Evolutionary conservation across 2,329 filamentous ascomycete genomes (phyloP).

Genomic region (Cladophialophora exuberans): DNA sequence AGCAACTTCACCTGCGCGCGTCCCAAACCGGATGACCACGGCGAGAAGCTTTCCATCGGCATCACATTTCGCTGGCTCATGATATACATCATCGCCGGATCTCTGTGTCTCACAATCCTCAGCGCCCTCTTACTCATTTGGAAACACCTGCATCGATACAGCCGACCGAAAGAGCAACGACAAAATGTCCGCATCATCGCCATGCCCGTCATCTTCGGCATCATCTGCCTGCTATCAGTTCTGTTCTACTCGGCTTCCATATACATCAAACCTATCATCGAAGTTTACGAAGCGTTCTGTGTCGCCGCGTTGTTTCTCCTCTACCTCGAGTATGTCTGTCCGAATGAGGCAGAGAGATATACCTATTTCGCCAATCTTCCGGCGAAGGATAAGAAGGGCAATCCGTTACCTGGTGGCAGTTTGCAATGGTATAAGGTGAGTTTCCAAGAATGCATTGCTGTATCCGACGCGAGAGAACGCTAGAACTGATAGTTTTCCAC

Average conservation of each 20-base stretch:
- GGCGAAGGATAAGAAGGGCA: constrained; percentile 10
- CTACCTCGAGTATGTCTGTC: constrained; percentile 13
- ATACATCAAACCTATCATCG: constrained; percentile 16
- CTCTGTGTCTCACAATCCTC: constrained; percentile 10
- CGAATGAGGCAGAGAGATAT: constrained; percentile 11
- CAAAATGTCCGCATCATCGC: constrained; percentile 20
- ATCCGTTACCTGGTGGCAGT: constrained; percentile 15
- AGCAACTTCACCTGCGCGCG: neutral
- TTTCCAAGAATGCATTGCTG: neutral
- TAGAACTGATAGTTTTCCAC: neutral
- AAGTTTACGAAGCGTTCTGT: constrained; percentile 21
- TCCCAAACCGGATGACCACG: constrained; percentile 5
- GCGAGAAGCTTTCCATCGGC: constrained; percentile 7
- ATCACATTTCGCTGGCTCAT: neutral
- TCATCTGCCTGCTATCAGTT: constrained; percentile 11
- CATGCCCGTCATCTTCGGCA: constrained; percentile 15
- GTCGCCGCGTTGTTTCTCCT: constrained; percentile 18
- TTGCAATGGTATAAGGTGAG: constrained; percentile 49
- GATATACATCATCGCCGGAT: constrained; percentile 6
- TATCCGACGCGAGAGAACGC: neutral
- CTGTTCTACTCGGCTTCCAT: constrained; percentile 19
- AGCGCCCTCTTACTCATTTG: constrained; percentile 14
- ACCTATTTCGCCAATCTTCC: constrained; percentile 9
- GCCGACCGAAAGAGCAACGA: constrained; percentile 17
- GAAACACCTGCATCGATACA: constrained; percentile 23